Percentiles rank a stretch among this genome's conserved stretches.
Conservation (phyloP, 495 filamentous ascomycete genomes). For the Apiosordaria backusii region DNA sequence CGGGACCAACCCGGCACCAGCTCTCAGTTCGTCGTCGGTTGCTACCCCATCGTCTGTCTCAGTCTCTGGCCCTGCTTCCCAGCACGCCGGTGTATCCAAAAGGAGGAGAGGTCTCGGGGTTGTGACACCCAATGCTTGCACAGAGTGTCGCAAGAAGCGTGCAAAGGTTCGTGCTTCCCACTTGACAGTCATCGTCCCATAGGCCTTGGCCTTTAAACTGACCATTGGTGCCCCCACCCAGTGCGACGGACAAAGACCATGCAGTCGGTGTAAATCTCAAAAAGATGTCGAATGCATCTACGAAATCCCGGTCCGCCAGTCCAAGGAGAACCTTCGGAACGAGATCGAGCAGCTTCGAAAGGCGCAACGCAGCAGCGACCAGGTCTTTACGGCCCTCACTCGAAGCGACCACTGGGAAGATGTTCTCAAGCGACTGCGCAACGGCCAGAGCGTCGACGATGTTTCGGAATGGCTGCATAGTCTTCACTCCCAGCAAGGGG, state of each 20-base stretch:
- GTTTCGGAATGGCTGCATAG: slow-evolving; percentile 46
- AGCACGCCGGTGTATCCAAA: slow-evolving; percentile 33
- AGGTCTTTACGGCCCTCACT: slow-evolving; percentile 45
- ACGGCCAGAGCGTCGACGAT: slow-evolving; percentile 46
- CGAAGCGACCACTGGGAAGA: slow-evolving; percentile 45
- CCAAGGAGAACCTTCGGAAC: slow-evolving; percentile 50
- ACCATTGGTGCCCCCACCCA: slow-evolving; percentile 16
- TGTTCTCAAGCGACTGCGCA: slow-evolving; percentile 45
- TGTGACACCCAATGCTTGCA: slow-evolving; percentile 55
- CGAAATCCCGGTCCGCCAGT: slow-evolving; percentile 52
- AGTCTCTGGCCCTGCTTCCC: slow-evolving; percentile 3
- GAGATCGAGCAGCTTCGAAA: slow-evolving; percentile 51
- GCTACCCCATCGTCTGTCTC: slow-evolving; percentile 8
- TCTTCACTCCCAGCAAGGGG: slow-evolving; percentile 17
- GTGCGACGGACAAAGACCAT: slow-evolving; percentile 54
- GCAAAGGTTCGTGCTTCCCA: slow-evolving; percentile 43
- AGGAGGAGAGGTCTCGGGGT: slow-evolving; percentile 49
- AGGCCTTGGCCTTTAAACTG: background rate
- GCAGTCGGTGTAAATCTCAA: slow-evolving; percentile 47
- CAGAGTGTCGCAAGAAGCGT: slow-evolving; percentile 56
- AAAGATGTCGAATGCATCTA: slow-evolving; percentile 50
- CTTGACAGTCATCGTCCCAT: background rate
- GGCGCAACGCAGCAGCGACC: slow-evolving; percentile 44
- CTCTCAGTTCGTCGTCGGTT: slow-evolving; percentile 21
- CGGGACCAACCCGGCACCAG: slow-evolving; percentile 11